Evolutionary conservation across 2,329 filamentous ascomycete genomes (phyloP), one percentile per base, ranked within the genome.

Genomic region (Chrysosporium keratinophilum): DNA sequence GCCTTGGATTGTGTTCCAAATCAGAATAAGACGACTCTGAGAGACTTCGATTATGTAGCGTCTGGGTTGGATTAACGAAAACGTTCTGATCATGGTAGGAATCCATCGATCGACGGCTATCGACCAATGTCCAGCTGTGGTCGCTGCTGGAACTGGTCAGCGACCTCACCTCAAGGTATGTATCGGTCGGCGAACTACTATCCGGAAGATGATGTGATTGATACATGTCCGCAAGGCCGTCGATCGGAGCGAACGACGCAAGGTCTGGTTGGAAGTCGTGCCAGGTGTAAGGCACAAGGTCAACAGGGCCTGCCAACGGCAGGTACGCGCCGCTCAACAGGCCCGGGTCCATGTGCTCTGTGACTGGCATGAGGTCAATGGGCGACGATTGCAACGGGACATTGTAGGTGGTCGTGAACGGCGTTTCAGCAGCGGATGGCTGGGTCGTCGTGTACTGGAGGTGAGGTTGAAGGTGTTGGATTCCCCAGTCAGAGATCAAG

Each of bases 51-150:
- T 95, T 79, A 72, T 96, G 91, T 50, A 97, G 75, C 0, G 89
- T 94, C 72, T 95, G 87, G 58, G 85, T 82, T 1, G 91, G 91
- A 71, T 96, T 95, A 76, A 95, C 94, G 64, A 95, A 90, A 60
- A 87, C 83, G 12, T 74, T 73, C 55, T 72, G 73, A 40, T 83
- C 76, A 44, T 78, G 76, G 48, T 79, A 81, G 34, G 80, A 78
- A 61, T 91, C 86, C 61, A 86, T 82, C 37, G 83, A 85, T 57
- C 81, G 83, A 56, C 83, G 83, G 66, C 82, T 80, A 60, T 93
- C 87, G 54, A 96, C 83, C 60, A 86, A 80, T 49, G 81, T 82
- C 90, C 90, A 97, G 55, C 88, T 87, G 62, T 90, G 87, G 62
- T 94, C 89, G 64, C 86, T 87, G 59, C 79, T 79, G n/a, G 88